These are phyloP conservation scores for Claviceps sp. DNA, from an alignment of 2,329 filamentous ascomycete species.

Conservation along the genomic window DNA sequence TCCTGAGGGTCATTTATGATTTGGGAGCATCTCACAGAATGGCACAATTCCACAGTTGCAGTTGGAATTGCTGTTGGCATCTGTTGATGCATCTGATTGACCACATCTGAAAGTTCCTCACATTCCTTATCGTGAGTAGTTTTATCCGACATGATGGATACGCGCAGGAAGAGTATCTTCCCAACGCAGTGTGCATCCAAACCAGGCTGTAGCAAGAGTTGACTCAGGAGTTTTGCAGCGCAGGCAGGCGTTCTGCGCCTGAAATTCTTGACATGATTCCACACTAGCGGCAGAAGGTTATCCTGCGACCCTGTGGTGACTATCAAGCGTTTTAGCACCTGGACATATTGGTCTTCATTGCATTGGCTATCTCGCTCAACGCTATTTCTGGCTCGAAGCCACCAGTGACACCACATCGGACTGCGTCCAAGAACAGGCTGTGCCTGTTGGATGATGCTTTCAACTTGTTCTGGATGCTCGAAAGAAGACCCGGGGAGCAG, in stretches of 20 bases:
- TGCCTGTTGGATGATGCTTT: slow-evolving; percentile 44
- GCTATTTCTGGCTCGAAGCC: slow-evolving; percentile 48
- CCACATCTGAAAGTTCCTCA: slow-evolving; percentile 13
- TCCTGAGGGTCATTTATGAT: too few species aligned
- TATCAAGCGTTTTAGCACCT: slow-evolving; percentile 49
- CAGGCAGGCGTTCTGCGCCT: slow-evolving; percentile 36
- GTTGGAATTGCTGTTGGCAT: slow-evolving; percentile 36
- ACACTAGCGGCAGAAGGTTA: slow-evolving; percentile 48
- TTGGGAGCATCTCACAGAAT: slow-evolving; percentile 40
- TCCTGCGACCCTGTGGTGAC: slow-evolving; percentile 45
- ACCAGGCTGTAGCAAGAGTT: slow-evolving; percentile 48
- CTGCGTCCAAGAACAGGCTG: slow-evolving; percentile 50
- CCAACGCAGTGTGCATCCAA: slow-evolving; percentile 50
- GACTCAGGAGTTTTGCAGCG: slow-evolving; percentile 42
- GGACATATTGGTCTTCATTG: slow-evolving; percentile 28
- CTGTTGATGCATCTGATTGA: slow-evolving; percentile 27
- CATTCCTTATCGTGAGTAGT: slow-evolving; percentile 15
- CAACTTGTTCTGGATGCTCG: slow-evolving; percentile 36
- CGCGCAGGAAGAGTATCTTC: slow-evolving; percentile 50
- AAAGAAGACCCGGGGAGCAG: slow-evolving; percentile 33
- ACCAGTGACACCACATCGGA: slow-evolving; percentile 52
- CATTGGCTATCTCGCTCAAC: slow-evolving; percentile 25
- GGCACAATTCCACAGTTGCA: slow-evolving; percentile 51
- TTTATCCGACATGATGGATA: slow-evolving; percentile 48
- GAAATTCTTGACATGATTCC: slow-evolving; percentile 55